Conservation (phyloP, 1,284 basidiomycete genomes). For the Fomitopsis palustris region DNA sequence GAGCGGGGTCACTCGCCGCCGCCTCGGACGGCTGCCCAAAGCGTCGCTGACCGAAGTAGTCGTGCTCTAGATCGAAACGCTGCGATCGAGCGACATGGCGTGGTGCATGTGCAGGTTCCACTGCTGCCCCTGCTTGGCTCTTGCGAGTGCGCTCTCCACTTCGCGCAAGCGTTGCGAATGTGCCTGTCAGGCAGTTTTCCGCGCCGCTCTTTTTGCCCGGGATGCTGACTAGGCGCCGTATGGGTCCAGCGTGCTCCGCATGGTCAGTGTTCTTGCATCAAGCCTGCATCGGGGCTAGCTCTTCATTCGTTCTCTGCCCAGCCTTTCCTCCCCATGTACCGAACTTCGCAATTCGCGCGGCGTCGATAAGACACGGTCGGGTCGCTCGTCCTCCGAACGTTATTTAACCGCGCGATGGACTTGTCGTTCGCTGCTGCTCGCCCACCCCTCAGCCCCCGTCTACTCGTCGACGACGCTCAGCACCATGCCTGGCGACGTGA, state of each 20-base stretch:
- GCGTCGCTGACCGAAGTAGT: too few relatives aligned
- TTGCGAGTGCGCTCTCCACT: neutral
- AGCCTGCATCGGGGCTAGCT: neutral
- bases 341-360: neutral
- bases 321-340: neutral
- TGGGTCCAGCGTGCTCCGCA: neutral
- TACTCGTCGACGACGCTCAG: neutral
- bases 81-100: too few relatives aligned
- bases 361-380: neutral
- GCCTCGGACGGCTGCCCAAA: too few relatives aligned
- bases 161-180: neutral
- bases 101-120: too few relatives aligned
- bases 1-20: too few relatives aligned
- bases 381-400: neutral
- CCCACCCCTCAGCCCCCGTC: neutral
- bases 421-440: neutral
- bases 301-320: neutral
- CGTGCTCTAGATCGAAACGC: too few relatives aligned
- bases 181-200: neutral
- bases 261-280: neutral
- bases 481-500: neutral
- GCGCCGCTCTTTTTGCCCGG: neutral
- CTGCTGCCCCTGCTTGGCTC: neutral
- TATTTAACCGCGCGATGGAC: neutral
- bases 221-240: neutral